Evolutionary conservation across 306 rosid genomes (phyloP).

Genomic region (Calophaca sinica): DNA sequence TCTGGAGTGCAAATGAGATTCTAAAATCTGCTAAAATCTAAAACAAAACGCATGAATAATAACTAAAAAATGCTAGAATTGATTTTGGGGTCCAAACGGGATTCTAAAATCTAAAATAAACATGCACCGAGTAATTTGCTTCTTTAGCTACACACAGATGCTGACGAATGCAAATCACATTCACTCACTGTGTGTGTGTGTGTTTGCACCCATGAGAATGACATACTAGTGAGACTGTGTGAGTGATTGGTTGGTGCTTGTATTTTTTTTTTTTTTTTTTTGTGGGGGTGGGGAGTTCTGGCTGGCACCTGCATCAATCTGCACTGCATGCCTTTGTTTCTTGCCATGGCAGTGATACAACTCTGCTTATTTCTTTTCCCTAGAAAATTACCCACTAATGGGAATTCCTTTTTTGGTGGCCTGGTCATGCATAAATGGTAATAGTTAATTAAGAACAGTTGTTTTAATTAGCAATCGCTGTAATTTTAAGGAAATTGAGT

Average conservation of each 20-base stretch:
- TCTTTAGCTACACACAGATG: slow-evolving; percentile 27
- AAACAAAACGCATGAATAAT: too few species aligned
- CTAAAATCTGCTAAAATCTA: too few species aligned
- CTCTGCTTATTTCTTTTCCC: slow-evolving; percentile 39
- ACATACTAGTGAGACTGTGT: not conserved
- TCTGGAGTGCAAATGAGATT: too few species aligned
- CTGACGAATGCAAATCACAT: slow-evolving; percentile 44
- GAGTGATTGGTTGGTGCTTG: slow-evolving; percentile 30
- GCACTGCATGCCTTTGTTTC: slow-evolving; percentile 29
- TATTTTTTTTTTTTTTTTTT: too few species aligned
- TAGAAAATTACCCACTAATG: slow-evolving; percentile 37
- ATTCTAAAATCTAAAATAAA: too few species aligned
- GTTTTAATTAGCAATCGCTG: too few species aligned
- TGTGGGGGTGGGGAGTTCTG: not conserved
- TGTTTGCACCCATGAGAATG: too few species aligned
- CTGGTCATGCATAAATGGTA: not conserved
- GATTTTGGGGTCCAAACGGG: too few species aligned
- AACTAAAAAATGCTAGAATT: too few species aligned
- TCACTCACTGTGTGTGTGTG: not conserved
- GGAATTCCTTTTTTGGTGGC: not conserved
- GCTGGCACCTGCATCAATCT: not conserved
- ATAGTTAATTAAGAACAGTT: not conserved
- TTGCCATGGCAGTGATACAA: slow-evolving; percentile 27
- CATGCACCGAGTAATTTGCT: not conserved
- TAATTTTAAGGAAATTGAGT: too few species aligned